Base-by-base conservation (phyloP, 2,329 filamentous ascomycete species). In the Paecilomyces dactylethromorphus region DNA sequence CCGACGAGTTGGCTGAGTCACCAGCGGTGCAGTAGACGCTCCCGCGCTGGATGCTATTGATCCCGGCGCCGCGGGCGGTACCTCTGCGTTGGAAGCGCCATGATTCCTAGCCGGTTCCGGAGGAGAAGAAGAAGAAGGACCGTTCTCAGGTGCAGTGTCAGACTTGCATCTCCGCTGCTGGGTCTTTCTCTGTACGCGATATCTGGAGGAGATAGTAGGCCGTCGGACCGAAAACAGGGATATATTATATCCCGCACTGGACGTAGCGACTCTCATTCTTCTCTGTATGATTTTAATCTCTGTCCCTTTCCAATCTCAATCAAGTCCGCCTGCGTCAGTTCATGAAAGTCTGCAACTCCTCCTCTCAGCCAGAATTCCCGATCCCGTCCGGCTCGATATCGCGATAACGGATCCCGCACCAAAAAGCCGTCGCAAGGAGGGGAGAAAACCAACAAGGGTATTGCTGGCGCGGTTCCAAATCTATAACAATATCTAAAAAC, bases 21-120 rank as follows among this genome's bases (percentile, higher is more conserved):
- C 62, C 60, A 52, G 63, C 45, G 66, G 62, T 31, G 67, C 39
- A n/a, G 66, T 58, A 18, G 67, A 63, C n/a, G 64, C 63, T 39
- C 64, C 64, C 18, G 69, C 63, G 4, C 65, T 60, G 15, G 63
- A 62, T 2, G 62, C 58, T 21, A 61, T 60, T 3, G 62, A 58
- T 26, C 62, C 52, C 3, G 65, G 31, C 2, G 63, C 59, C 50
- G 59, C 52, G 12, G 49, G 21, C 5, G 57, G 31, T 1, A 54
- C 21, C 15, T 54, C 22, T 4, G 53, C 3, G 15, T 39, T 39
- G 6, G 35, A 15, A 39, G 35, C 13, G 35, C 35, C 35, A 39
- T 18, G 35, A n/a, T 7, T 39, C 13, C 7, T 15, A 15, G 13
- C 35, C 6, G 35, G 3, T n/a, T 15, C 15, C 11, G 15, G 13